These are phyloP conservation scores for Drechslerella dactyloides DNA, from an alignment of 2,329 filamentous ascomycete genomes.

Conservation along the genomic window DNA sequence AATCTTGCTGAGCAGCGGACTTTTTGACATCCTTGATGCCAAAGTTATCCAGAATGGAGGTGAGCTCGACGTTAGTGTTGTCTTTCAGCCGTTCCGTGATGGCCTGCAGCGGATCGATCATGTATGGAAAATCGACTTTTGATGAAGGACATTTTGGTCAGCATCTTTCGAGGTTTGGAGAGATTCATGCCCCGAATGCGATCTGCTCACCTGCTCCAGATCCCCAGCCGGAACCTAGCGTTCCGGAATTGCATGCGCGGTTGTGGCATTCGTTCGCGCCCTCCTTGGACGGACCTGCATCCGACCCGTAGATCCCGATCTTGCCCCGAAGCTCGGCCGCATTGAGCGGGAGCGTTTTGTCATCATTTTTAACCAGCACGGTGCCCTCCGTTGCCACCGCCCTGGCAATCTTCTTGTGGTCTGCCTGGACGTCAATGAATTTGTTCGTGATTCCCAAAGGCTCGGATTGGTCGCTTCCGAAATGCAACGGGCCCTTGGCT, in stretches of 20 bases:
- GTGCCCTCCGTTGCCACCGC: conserved; percentile 79
- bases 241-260: conserved; percentile 72
- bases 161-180: neutral
- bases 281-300: conserved; percentile 66
- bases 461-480: conserved; percentile 55
- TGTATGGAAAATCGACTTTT: conserved; percentile 77
- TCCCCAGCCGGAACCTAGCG: conserved; percentile 75
- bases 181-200: neutral
- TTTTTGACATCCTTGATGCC: conserved; percentile 10
- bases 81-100: conserved; percentile 58
- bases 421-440: conserved; percentile 72
- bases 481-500: conserved; percentile 66
- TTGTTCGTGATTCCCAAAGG: conserved; percentile 55
- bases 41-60: conserved; percentile 34
- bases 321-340: conserved; percentile 40
- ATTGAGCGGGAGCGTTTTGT: conserved; percentile 61
- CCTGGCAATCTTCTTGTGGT: conserved; percentile 74
- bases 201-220: conserved; percentile 67
- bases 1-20: conserved; percentile 16
- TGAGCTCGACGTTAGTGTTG: conserved; percentile 5
- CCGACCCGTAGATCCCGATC: conserved; percentile 72
- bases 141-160: neutral
- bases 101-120: conserved; percentile 74
- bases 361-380: conserved; percentile 79
- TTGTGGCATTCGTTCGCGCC: conserved; percentile 75